Evolutionary conservation across 1,284 basidiomycete genomes (phyloP).

Genomic region (Hymenochaete sp.): DNA sequence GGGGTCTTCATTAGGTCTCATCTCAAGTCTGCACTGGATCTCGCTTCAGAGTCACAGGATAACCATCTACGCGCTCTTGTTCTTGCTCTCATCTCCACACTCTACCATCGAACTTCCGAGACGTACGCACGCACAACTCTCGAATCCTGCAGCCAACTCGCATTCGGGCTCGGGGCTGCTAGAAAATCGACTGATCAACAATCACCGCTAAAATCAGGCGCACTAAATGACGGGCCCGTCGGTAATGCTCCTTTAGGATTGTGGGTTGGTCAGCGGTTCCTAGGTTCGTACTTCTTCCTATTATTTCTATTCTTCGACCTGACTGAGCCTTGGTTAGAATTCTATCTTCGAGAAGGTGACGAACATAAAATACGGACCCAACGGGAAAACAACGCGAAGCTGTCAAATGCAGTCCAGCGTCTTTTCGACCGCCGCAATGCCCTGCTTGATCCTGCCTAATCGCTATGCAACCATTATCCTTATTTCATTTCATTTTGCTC

Average conservation of each 20-base stretch:
- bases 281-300: conserved; percentile 36
- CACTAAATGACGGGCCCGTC: conserved; percentile 19
- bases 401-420: conserved; percentile 18
- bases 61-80: conserved; percentile 64
- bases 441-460: no score
- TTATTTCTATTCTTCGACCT: background rate
- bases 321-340: conserved; percentile 29
- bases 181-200: conserved; percentile 19
- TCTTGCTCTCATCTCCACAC: conserved; percentile 54
- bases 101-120: conserved; percentile 60
- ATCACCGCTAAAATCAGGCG: conserved; percentile 12
- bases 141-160: conserved; percentile 55
- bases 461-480: no score
- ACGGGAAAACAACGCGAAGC: conserved; percentile 26
- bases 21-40: conserved; percentile 48
- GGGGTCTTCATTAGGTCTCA: conserved; percentile 37
- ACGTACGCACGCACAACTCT: conserved; percentile 60
- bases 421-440: conserved; percentile 6
- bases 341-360: conserved; percentile 46
- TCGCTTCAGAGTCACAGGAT: conserved; percentile 49
- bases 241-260: conserved; percentile 58
- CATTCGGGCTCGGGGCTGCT: conserved; percentile 59
- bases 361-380: conserved; percentile 35
- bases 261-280: conserved; percentile 62
- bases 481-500: no score